These are phyloP conservation scores for Aspergillus ochraceoroseus DNA, from an alignment of 2,329 filamentous ascomycete genomes.

Conservation along the genomic window DNA sequence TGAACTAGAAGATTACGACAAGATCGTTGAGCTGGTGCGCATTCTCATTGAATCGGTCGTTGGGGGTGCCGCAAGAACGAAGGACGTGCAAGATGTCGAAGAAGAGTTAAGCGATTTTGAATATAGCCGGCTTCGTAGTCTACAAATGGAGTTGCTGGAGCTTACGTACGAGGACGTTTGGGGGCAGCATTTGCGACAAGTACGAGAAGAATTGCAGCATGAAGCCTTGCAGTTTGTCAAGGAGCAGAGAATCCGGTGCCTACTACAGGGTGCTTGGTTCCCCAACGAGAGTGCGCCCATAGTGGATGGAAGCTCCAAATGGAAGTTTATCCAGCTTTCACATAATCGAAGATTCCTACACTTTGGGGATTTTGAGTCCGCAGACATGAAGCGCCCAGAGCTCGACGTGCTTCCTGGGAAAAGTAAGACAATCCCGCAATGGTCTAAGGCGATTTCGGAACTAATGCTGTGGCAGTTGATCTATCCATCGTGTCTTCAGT, in stretches of 20 bases:
- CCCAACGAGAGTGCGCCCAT: conserved; percentile 50
- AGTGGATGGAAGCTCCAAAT: conserved; percentile 49
- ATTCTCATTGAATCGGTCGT: conserved; percentile 88
- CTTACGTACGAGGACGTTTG: conserved; percentile 90
- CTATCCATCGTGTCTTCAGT: conserved; percentile 84
- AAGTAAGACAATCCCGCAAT: conserved; percentile 45
- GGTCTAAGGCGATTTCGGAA: not conserved
- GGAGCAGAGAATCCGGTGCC: conserved; percentile 86
- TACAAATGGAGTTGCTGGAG: conserved; percentile 91
- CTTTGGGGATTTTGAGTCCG: conserved; percentile 74
- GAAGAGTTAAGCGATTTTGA: conserved; percentile 84
- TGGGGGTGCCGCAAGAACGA: conserved; percentile 72
- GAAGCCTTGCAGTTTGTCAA: conserved; percentile 95
- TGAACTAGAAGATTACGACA: conserved; percentile 80
- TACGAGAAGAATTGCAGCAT: conserved; percentile 84
- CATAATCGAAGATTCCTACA: conserved; percentile 88
- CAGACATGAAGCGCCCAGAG: conserved; percentile 60
- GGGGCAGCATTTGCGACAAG: conserved; percentile 82
- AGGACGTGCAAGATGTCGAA: conserved; percentile 80
- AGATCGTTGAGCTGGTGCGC: conserved; percentile 83
- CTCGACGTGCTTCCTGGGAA: conserved; percentile 72
- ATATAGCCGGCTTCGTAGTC: conserved; percentile 67
- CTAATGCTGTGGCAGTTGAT: conserved; percentile 55
- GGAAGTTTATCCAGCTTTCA: conserved; percentile 82
- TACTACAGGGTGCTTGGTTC: conserved; percentile 90